Evolutionary conservation across 2,329 filamentous ascomycete genomes (phyloP).

Genomic region (Pestalotiopsis sp.): DNA sequence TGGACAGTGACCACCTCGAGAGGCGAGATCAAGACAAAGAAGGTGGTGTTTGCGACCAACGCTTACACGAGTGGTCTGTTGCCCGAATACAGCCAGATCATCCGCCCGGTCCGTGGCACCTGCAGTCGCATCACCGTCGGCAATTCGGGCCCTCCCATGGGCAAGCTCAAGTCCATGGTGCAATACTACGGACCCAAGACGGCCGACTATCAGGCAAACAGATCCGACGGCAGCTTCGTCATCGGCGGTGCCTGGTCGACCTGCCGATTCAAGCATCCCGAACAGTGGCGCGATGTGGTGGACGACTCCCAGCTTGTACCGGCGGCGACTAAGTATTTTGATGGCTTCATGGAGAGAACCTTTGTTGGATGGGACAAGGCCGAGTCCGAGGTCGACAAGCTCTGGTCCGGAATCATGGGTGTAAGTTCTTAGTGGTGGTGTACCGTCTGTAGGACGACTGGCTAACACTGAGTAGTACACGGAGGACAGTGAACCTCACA

Average conservation of each 20-base stretch:
- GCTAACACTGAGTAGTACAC: not conserved
- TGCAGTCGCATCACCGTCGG: constrained; percentile 18
- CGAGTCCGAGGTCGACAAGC: constrained; percentile 32
- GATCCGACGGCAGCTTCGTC: constrained; percentile 41
- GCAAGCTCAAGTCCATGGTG: constrained; percentile 20
- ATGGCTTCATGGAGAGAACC: constrained; percentile 45
- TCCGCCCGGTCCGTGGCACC: constrained; percentile 13
- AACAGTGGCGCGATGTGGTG: constrained; percentile 43
- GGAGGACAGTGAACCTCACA: constrained; percentile 18
- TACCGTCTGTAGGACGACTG: not conserved
- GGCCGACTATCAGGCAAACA: constrained; percentile 40
- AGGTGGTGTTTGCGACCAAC: constrained; percentile 14
- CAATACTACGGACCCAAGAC: constrained; percentile 19
- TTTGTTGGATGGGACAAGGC: constrained; percentile 49
- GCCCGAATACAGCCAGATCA: constrained; percentile 9
- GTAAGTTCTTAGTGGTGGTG: not conserved
- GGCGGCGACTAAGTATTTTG: constrained; percentile 40
- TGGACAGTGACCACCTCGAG: constrained; percentile 2
- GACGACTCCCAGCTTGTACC: constrained; percentile 44
- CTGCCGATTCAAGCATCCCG: constrained; percentile 31
- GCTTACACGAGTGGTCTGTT: constrained; percentile 13
- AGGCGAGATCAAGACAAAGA: constrained; percentile 5
- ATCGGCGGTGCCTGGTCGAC: constrained; percentile 41
- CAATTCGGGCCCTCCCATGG: constrained; percentile 7
- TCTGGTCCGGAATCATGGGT: constrained; percentile 42